These are phyloP conservation scores for Daphne laureola DNA, from an alignment of 441 rosid genomes.

Conservation along the genomic window DNA sequence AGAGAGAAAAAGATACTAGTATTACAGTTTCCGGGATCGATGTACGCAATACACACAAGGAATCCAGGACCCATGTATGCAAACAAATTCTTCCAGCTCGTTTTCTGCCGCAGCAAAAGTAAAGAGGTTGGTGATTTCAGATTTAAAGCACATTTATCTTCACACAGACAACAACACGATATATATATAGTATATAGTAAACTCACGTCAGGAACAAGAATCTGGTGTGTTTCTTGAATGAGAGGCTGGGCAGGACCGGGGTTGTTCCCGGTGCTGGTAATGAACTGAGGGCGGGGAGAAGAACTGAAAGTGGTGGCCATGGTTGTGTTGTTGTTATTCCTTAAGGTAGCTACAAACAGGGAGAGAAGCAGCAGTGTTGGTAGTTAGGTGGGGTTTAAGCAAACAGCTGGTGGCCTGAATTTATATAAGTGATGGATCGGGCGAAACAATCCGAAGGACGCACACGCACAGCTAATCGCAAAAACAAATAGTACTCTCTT, in stretches of 20 bases:
- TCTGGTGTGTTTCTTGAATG: slow-evolving; percentile 46
- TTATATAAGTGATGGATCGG: too few relatives aligned
- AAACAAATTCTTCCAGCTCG: slow-evolving; percentile 89
- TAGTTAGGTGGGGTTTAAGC: too few relatives aligned
- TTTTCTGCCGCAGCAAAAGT: slow-evolving; percentile 44
- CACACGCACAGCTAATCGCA: too few relatives aligned
- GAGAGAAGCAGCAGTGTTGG: too few relatives aligned
- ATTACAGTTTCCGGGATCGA: slow-evolving; percentile 98
- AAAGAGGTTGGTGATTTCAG: too few relatives aligned
- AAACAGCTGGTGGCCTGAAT: too few relatives aligned
- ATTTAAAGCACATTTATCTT: too few relatives aligned
- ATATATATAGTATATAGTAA: too few relatives aligned
- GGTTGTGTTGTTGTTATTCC: background rate
- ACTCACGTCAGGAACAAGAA: slow-evolving; percentile 70
- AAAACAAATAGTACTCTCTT: too few relatives aligned
- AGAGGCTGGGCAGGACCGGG: slow-evolving; percentile 44
- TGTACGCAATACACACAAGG: slow-evolving; percentile 94
- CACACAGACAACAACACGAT: too few relatives aligned
- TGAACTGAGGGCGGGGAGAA: slow-evolving; percentile 57
- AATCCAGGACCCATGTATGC: slow-evolving; percentile 94
- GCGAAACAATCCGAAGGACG: too few relatives aligned
- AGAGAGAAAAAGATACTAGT: background rate
- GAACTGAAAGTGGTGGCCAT: slow-evolving; percentile 37
- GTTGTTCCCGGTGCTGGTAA: slow-evolving; percentile 44
- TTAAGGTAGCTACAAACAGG: slow-evolving; percentile 10